These are phyloP conservation scores for Ogataea methylovora DNA, from an alignment of 805 yeast genomes.

Conservation along the genomic window DNA sequence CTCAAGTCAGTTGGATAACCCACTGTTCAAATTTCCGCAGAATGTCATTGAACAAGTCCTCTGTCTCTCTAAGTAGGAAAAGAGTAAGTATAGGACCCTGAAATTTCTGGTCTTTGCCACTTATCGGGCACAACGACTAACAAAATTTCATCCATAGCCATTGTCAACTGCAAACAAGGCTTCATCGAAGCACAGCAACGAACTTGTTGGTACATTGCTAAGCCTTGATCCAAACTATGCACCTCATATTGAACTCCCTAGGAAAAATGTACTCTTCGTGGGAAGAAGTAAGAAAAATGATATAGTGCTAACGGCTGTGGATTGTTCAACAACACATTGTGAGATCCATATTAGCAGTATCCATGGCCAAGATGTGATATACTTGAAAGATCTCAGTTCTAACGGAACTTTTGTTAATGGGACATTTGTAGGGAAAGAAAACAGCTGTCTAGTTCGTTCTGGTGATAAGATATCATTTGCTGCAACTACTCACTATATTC, in stretches of 20 bases:
- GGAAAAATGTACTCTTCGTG: constrained; percentile 9
- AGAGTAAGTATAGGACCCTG: constrained; percentile 1
- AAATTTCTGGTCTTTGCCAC: too few species aligned
- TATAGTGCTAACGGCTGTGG: constrained; percentile 33
- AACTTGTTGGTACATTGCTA: too few species aligned
- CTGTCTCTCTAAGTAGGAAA: background rate
- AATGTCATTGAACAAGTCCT: background rate
- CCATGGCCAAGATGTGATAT: constrained; percentile 29
- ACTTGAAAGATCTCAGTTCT: constrained; percentile 49
- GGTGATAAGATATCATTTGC: constrained; percentile 61
- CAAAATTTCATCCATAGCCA: too few species aligned
- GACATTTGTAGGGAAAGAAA: constrained; percentile 39
- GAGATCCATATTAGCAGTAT: constrained; percentile 36
- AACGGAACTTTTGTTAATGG: constrained; percentile 68
- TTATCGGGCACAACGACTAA: too few species aligned
- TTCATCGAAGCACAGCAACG: too few species aligned
- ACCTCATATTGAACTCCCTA: constrained; percentile 3
- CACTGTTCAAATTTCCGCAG: too few species aligned
- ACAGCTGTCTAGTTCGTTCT: constrained; percentile 42
- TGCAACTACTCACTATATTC: constrained; percentile 21
- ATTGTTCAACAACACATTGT: constrained; percentile 63
- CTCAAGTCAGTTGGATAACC: too few species aligned
- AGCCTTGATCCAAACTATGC: constrained; percentile 3
- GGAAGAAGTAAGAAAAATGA: constrained; percentile 62
- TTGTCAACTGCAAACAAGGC: too few species aligned